Evolutionary conservation across 441 rosid genomes (phyloP).

Genomic region (Arabidopsis lyrata): DNA sequence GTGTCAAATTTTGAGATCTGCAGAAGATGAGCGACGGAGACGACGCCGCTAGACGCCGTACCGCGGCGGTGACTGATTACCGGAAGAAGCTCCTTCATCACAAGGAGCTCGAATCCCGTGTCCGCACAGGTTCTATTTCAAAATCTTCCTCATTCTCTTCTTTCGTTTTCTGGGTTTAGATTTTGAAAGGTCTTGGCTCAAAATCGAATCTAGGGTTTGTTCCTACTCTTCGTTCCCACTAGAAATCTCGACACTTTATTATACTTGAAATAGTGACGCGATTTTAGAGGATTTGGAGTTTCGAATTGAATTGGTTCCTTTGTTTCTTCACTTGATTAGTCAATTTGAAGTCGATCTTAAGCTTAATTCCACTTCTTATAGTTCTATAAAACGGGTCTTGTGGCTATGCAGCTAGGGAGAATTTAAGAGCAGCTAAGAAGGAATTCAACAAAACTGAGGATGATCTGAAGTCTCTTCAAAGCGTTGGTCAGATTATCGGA

Average conservation of each 20-base stretch:
- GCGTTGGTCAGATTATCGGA: conserved; percentile 98
- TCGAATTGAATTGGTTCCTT: background rate
- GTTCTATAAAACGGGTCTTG: conserved; percentile 30
- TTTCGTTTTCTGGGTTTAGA: background rate
- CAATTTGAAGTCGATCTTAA: background rate
- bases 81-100: conserved; percentile 91
- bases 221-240: background rate
- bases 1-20: conserved; percentile 22
- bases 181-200: background rate
- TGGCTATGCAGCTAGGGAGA: conserved; percentile 69
- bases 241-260: background rate
- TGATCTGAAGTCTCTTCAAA: conserved; percentile 95
- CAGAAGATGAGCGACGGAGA: conserved; percentile 67
- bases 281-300: background rate
- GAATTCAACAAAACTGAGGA: conserved; percentile 97
- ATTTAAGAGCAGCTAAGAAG: conserved; percentile 75
- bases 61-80: conserved; percentile 68
- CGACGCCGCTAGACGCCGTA: conserved; percentile 72
- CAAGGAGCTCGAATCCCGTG: conserved; percentile 84
- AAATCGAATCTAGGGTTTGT: conserved; percentile 39
- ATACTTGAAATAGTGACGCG: background rate
- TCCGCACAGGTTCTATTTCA: conserved; percentile 67
- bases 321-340: background rate
- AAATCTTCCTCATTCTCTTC: background rate
- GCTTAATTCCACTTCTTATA: background rate